Conservation (phyloP, 371 early-diverging fungal genomes). For the Parasitella parasitica region DNA sequence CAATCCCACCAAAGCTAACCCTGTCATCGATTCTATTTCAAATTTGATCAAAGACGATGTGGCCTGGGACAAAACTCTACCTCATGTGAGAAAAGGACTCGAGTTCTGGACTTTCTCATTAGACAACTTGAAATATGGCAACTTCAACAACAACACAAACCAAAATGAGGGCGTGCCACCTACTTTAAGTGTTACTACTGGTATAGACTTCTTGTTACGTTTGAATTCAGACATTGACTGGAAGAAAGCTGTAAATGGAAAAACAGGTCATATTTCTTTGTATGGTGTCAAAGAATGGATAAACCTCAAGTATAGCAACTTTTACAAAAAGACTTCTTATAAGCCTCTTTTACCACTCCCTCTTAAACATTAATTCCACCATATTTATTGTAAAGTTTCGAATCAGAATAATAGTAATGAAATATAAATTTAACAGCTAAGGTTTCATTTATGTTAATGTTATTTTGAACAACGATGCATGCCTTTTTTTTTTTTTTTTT, state of each 20-base stretch:
- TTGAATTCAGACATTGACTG: conserved; percentile 15
- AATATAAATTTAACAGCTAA: too few species aligned
- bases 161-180: conserved; percentile 3
- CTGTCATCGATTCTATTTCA: conserved; percentile 23
- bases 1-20: conserved; percentile 4
- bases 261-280: conserved; percentile 23
- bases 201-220: conserved; percentile 19
- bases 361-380: not conserved
- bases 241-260: conserved; percentile 24
- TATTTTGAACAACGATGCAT: too few species aligned
- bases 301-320: conserved; percentile 13
- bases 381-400: too few species aligned
- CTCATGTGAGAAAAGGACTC: conserved; percentile 12
- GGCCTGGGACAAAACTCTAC: conserved; percentile 26
- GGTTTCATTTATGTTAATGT: too few species aligned
- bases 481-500: too few species aligned
- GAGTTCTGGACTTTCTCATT: not conserved
- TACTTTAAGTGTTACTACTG: not conserved
- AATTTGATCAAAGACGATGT: conserved; percentile 28
- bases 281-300: conserved; percentile 34
- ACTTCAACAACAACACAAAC: not conserved
- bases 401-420: too few species aligned
- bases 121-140: not conserved
- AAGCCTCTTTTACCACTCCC: not conserved
- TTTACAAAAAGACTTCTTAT: conserved; percentile 1